Evolutionary conservation across 768 basidiomycete species (phyloP), one percentile per base, ranked within the genome.

Genomic region (Agrocybe pediades): DNA sequence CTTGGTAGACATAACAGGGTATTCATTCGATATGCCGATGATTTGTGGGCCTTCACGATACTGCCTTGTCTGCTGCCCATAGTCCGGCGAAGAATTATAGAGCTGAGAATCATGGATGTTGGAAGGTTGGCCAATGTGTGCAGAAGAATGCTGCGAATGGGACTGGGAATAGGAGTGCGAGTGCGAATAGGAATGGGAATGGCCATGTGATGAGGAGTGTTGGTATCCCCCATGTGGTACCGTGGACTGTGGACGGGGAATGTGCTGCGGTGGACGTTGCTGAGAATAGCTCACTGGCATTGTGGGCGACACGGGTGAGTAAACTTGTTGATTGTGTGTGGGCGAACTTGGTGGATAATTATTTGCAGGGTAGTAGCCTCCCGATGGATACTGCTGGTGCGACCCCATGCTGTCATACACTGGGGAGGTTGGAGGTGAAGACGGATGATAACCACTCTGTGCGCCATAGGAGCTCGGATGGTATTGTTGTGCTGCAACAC

Each of bases 1-100:
- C 33, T 85, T 79, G 16, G 74, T 67, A 6, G 84, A 80, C n/a
- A 84, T 81, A 33, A 80, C 73, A 23, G 84, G 78, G 66, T 82
- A 84, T 51, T 83, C 81, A 33, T 75, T 64, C 50, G 77, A 71
- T 26, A 71, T 65, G 46, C 68, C 68, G 57, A 71, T 63, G 23
- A 59, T 62, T 55, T 62, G 74, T 2, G 74, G 72, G 25, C 71
- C 65, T 51, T 72, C 71, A 26, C 68, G 55, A 60, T 74, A 76
- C 41, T 68, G 69, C 6, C 68, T 64, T 51, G 61, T 55, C 26
- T 59, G 49, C 25, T 51, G 54, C 3, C 42, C 41, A 51, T 65
- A 58, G 40, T 57, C 64, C n/a, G 13, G 33, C 4, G 33, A 36
- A n/a, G 33, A 36, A n/a, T 36, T n/a, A 36, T 36, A 36, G 33